Conservation (phyloP, 495 filamentous ascomycete species). For the Thozetella sp. region DNA sequence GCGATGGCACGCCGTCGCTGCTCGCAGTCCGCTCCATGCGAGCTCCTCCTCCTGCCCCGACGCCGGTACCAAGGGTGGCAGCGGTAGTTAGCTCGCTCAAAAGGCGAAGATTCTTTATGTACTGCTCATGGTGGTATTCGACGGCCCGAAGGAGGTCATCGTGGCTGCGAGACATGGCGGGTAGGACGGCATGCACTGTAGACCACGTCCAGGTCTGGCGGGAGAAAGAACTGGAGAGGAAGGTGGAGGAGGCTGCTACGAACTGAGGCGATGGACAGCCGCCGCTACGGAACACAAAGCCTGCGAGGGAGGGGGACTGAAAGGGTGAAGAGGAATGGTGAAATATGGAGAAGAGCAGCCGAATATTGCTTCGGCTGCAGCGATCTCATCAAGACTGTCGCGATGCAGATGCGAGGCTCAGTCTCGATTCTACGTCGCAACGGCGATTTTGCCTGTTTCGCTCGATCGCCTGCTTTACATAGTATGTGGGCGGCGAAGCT, state of each 20-base stretch:
- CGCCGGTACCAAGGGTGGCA: neutral
- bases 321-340: no score
- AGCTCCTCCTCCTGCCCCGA: neutral
- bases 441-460: no score
- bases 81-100: conserved; percentile 28
- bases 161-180: neutral
- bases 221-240: neutral
- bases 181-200: neutral
- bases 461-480: neutral
- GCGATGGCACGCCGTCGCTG: conserved; percentile 8
- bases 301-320: no score
- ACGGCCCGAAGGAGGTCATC: conserved; percentile 35
- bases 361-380: no score
- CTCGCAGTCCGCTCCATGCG: conserved; percentile 10
- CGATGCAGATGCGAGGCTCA: no score
- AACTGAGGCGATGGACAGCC: no score
- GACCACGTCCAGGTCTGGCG: no score
- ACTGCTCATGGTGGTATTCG: conserved; percentile 33
- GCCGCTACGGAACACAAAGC: no score
- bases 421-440: no score
- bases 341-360: no score
- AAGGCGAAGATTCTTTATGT: conserved; percentile 29
- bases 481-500: neutral
- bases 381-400: no score
- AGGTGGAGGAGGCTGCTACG: neutral